Base-by-base conservation (phyloP, 768 basidiomycete genomes). In the Leccinum disarticulatum region DNA sequence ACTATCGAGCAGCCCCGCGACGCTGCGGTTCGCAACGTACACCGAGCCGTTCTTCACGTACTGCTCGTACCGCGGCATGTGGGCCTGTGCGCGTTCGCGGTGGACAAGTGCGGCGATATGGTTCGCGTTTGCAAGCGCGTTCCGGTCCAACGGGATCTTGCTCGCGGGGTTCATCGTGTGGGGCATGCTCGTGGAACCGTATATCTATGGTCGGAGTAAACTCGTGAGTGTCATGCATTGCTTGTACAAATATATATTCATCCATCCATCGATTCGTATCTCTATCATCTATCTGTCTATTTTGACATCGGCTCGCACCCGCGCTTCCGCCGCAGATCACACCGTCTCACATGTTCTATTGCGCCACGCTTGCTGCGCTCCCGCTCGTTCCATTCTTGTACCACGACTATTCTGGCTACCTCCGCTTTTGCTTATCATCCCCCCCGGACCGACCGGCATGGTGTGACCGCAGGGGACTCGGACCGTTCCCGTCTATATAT, bases 11-110 rank as follows among this genome's bases (percentile, higher is more conserved):
- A 92, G 93, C 49, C 95, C 95, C 2, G 81, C 83, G 0, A 86
- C 90, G 0, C 72, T 91, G 22, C 81, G 85, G 27, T 80, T 88
- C 50, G 87, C 88, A 0, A 82, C 90, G 0, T 96, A 91, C 71
- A 85, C 77, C 52, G 96, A 98, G 67, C 91, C 95, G 0, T 89
- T 93, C 71, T 95, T 91, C 73, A 89, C 95, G 0, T 83, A 83
- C 60, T 74, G 90, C 27, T 90, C 93, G 0, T 96, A 95, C 69
- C 77, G 74, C 67, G 73, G 73, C 4, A 74, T 74, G 73, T 69
- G 70, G 59, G 63, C 70, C 3, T 75, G 73, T 53, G 66, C 66
- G 15, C 64, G 69, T 28, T 60, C 51, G 17, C 78, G 78, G 58
- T 91, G 87, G 83, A 30, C 81, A 30, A 51, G 62, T 15, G 87